Evolutionary conservation across 306 rosid species (phyloP).

Genomic region (Purshia tridentata): DNA sequence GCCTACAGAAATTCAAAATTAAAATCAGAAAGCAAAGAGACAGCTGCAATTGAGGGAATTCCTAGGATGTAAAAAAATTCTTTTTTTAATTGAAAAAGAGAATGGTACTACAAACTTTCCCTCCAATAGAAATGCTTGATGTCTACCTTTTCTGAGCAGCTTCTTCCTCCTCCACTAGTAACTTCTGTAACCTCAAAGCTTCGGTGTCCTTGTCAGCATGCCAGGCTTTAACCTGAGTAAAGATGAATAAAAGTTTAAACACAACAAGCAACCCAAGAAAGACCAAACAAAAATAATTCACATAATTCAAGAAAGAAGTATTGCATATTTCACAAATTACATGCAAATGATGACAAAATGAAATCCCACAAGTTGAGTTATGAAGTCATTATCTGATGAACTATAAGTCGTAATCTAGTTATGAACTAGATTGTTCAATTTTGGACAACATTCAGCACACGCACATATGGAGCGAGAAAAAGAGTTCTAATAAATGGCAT

Average conservation of each 20-base stretch:
- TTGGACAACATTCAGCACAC: background rate
- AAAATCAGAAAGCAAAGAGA: conserved; percentile 24
- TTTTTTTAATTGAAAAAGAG: background rate
- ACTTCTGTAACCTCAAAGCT: conserved; percentile 75
- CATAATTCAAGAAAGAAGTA: too few relatives aligned
- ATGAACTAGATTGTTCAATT: too few relatives aligned
- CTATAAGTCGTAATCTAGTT: too few relatives aligned
- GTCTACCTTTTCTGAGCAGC: conserved; percentile 79
- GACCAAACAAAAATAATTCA: background rate
- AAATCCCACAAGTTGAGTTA: too few relatives aligned
- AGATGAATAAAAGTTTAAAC: conserved; percentile 19
- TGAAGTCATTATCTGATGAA: too few relatives aligned
- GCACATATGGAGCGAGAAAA: background rate
- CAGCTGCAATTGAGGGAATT: background rate
- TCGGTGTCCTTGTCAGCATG: conserved; percentile 81
- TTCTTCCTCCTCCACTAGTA: conserved; percentile 88
- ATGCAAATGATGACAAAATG: too few relatives aligned
- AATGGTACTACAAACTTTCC: background rate
- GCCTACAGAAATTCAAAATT: conserved; percentile 41
- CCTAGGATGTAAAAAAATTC: background rate
- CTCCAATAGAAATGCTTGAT: background rate
- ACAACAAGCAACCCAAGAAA: conserved; percentile 4
- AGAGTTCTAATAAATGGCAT: conserved; percentile 1
- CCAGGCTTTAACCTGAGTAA: conserved; percentile 71
- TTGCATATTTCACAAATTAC: too few relatives aligned